Conservation (phyloP, 169 alveolate species). For the Plasmodium vivax region DNA sequence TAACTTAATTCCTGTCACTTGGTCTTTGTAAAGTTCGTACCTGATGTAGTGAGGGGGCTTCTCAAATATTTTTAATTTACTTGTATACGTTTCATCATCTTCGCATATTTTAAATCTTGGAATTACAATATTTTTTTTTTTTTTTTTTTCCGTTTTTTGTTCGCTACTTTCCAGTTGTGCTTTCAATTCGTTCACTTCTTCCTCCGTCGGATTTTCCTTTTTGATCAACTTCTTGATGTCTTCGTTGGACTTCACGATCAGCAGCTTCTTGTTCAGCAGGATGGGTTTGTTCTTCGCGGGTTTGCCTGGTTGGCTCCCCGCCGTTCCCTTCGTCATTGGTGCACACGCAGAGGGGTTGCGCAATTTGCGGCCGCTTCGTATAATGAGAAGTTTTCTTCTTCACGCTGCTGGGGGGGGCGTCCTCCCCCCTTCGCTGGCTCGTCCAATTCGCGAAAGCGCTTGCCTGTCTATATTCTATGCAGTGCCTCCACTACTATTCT, state of each 20-base stretch:
- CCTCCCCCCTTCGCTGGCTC: background rate
- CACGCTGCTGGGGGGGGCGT: background rate
- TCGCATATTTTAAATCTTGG: constrained; percentile 73
- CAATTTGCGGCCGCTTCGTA: background rate
- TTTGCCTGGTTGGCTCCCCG: background rate
- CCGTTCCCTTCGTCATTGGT: constrained; percentile 31
- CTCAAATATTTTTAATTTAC: constrained; percentile 65
- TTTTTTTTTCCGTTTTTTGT: constrained; percentile 37
- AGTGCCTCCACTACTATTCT: background rate
- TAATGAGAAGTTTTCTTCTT: background rate
- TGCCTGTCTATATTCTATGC: background rate
- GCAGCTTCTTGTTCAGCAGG: constrained; percentile 31
- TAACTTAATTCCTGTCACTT: constrained; percentile 85
- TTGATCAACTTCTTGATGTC: constrained; percentile 57
- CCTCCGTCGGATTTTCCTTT: constrained; percentile 56
- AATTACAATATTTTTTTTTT: constrained; percentile 47
- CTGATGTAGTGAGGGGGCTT: constrained; percentile 87
- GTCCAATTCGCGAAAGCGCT: background rate
- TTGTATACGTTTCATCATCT: constrained; percentile 29
- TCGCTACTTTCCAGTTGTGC: constrained; percentile 32
- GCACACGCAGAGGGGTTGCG: background rate
- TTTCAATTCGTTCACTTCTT: constrained; percentile 27
- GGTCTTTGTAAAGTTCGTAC: constrained; percentile 85
- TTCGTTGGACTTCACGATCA: constrained; percentile 33
- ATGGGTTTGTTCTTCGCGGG: constrained; percentile 19